Evolutionary conservation across 306 rosid genomes (phyloP).

Genomic region (Begonia peltatifolia): DNA sequence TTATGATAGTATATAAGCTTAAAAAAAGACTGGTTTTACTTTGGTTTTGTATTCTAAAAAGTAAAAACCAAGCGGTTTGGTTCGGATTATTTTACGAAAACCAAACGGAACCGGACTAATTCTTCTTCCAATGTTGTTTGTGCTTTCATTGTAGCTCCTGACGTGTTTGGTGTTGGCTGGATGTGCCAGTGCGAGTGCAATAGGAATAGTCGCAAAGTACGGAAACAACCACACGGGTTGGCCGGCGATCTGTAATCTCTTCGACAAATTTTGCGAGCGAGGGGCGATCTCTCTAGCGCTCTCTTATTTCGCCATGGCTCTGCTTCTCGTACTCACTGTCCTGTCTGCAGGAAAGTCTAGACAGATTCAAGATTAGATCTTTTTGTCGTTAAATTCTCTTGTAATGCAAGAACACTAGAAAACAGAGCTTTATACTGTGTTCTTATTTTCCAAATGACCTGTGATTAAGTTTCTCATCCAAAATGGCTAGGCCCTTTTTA

Average conservation of each 20-base stretch:
- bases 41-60: neutral
- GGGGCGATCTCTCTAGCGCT: slow-evolving; percentile 18
- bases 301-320: slow-evolving; percentile 25
- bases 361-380: slow-evolving; percentile 9
- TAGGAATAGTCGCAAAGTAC: slow-evolving; percentile 34
- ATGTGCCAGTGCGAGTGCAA: slow-evolving; percentile 34
- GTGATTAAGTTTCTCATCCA: too few species aligned
- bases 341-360: slow-evolving; percentile 26
- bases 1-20: too few species aligned
- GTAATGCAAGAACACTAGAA: too few species aligned
- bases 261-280: slow-evolving; percentile 22
- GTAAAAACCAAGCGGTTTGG: too few species aligned
- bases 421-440: too few species aligned
- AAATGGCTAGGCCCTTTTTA: too few species aligned
- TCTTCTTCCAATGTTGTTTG: too few species aligned
- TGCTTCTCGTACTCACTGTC: slow-evolving; percentile 24
- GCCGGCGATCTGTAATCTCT: slow-evolving; percentile 32
- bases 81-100: too few species aligned
- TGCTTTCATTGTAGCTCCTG: slow-evolving; percentile 16
- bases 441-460: too few species aligned
- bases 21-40: too few species aligned
- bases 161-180: slow-evolving; percentile 22
- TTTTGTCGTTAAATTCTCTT: too few species aligned
- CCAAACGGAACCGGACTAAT: neutral
- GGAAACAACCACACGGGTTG: slow-evolving; percentile 41